A percentile compares a stretch with the other conserved stretches of the same genome.
Conservation (phyloP, 805 yeast species). For the Hanseniaspora meyeri region DNA sequence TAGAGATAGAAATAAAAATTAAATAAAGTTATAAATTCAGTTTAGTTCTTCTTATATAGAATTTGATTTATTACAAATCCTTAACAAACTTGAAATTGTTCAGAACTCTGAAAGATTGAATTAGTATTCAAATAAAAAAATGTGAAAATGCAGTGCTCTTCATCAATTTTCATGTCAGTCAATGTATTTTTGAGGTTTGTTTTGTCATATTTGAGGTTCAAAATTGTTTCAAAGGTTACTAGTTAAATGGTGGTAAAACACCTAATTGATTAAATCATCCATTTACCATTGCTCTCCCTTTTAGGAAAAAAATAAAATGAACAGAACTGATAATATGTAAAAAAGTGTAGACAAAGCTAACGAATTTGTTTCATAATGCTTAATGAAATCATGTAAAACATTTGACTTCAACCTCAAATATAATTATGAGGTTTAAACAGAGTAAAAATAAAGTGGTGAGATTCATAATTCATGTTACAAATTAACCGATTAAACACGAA, state of each 20-base stretch:
- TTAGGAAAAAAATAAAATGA: not conserved
- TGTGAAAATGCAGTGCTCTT: not conserved
- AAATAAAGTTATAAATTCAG: not conserved
- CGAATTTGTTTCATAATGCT: not conserved
- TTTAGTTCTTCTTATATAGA: not conserved
- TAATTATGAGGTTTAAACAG: not conserved
- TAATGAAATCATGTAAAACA: too few relatives aligned
- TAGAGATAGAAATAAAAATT: not conserved
- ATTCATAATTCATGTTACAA: not conserved
- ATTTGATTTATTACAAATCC: not conserved
- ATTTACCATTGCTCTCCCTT: not conserved
- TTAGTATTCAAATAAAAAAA: not conserved
- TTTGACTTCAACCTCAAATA: too few relatives aligned
- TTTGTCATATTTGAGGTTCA: not conserved
- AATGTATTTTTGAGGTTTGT: not conserved
- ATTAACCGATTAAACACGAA: not conserved
- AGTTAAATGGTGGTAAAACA: not conserved
- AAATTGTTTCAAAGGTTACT: not conserved
- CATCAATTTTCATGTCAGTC: not conserved
- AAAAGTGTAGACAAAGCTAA: not conserved
- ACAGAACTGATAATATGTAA: not conserved
- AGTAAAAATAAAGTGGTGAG: not conserved
- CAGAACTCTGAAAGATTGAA: not conserved
- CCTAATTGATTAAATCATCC: not conserved
- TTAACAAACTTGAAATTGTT: not conserved